A percentile compares a stretch with the other conserved stretches of the same genome.
Evolutionary conservation across 495 filamentous ascomycete species (phyloP).

Genomic region (Massariosphaeria phaeospora): DNA sequence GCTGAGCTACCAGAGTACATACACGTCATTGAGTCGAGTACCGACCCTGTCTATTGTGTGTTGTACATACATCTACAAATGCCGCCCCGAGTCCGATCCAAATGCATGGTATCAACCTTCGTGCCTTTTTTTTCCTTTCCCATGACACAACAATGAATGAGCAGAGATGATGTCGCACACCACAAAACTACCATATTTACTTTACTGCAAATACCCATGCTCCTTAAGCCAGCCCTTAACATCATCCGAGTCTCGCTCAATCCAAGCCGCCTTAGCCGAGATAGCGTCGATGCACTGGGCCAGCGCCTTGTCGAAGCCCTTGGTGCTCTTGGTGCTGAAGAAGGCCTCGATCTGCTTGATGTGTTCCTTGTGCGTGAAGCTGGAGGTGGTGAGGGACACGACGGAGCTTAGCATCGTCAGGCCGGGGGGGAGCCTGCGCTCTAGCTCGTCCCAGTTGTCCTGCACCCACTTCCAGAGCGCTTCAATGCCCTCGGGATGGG

Average conservation of each 20-base stretch:
- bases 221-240: slow-evolving; percentile 57
- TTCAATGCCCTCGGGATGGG: slow-evolving; percentile 70
- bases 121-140: no score
- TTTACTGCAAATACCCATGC: slow-evolving; percentile 50
- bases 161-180: no score
- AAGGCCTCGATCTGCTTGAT: slow-evolving; percentile 70
- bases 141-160: no score
- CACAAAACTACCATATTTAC: no score
- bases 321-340: slow-evolving; percentile 75
- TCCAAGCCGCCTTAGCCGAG: slow-evolving; percentile 57
- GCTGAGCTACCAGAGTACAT: no score
- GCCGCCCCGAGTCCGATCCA: no score
- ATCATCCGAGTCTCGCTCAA: slow-evolving; percentile 57
- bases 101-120: no score
- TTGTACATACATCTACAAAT: no score
- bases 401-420: slow-evolving; percentile 80
- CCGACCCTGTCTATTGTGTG: no score
- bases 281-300: slow-evolving; percentile 59
- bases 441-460: slow-evolving; percentile 76
- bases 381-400: slow-evolving; percentile 75
- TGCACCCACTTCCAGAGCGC: slow-evolving; percentile 80
- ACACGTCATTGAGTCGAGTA: no score
- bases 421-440: slow-evolving; percentile 73
- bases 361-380: slow-evolving; percentile 74
- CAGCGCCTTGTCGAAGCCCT: slow-evolving; percentile 58